Conservation (phyloP, 2,329 filamentous ascomycete genomes). For the Phaeophleospora eucalypticola region DNA sequence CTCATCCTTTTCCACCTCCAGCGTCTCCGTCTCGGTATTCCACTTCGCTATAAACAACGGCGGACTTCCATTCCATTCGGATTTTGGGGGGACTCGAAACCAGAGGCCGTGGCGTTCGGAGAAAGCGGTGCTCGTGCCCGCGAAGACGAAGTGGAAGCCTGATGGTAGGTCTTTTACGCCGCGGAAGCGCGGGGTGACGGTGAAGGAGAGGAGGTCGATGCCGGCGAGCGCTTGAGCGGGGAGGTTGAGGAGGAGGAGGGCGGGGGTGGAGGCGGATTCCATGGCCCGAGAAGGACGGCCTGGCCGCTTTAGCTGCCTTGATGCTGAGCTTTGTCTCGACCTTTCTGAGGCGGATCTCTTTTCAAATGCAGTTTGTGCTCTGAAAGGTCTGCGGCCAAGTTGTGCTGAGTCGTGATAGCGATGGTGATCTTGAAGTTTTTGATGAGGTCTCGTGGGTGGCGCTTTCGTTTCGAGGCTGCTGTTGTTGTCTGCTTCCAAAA, state of each 20-base stretch:
- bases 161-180: conserved; percentile 57
- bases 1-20: conserved; percentile 40
- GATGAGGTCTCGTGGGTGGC: too few species aligned
- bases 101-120: conserved; percentile 60
- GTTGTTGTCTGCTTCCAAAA: too few species aligned
- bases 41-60: conserved; percentile 55
- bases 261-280: conserved; percentile 25
- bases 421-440: too few species aligned
- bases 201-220: conserved; percentile 58
- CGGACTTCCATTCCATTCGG: neutral
- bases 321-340: too few species aligned
- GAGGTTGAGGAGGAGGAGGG: conserved; percentile 42
- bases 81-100: conserved; percentile 46
- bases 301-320: too few species aligned
- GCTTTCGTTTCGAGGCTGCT: too few species aligned
- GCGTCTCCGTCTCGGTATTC: conserved; percentile 46
- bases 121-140: conserved; percentile 53
- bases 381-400: too few species aligned
- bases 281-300: too few species aligned
- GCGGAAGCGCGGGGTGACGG: conserved; percentile 57
- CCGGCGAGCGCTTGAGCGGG: conserved; percentile 48
- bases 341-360: too few species aligned
- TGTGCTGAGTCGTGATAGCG: too few species aligned
- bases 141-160: conserved; percentile 61
- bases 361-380: too few species aligned